phyloP scores from a whole-genome alignment of 345 rosid species.

The Ceriops decandra region DNA sequence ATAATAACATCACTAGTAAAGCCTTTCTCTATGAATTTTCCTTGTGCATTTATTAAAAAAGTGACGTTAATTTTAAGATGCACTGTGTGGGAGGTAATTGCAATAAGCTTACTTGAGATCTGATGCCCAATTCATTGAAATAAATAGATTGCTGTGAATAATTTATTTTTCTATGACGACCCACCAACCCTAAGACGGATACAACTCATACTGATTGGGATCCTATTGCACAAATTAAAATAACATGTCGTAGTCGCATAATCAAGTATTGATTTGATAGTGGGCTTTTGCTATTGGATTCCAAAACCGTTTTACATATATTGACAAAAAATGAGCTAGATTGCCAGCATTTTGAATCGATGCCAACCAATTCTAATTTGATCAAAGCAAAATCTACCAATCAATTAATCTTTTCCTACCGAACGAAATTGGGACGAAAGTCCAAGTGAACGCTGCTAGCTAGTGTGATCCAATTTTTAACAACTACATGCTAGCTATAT shows the following conservation, averaged over 20 bases:
- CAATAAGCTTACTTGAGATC: too few species aligned
- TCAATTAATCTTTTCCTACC: constrained; percentile 1
- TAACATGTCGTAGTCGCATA: background rate
- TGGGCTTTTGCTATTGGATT: background rate
- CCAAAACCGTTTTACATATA: background rate
- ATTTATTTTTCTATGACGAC: too few species aligned
- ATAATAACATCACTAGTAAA: too few species aligned
- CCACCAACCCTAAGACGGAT: too few species aligned
- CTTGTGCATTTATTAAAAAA: too few species aligned
- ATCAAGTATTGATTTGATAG: constrained; percentile 19
- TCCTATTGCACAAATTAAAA: background rate
- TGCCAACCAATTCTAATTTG: constrained; percentile 13
- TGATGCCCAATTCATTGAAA: too few species aligned
- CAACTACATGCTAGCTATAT: background rate
- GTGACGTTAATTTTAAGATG: too few species aligned
- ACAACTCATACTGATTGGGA: background rate
- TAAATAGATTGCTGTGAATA: too few species aligned
- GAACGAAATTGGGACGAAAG: constrained; percentile 10
- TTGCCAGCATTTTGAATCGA: constrained; percentile 6
- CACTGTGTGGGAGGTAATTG: too few species aligned
- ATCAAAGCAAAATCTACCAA: background rate
- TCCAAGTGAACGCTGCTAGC: constrained; percentile 7
- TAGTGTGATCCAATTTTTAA: constrained; percentile 11
- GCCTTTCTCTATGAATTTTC: too few species aligned
- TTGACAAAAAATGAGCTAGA: constrained; percentile 12